Evolutionary conservation across 768 basidiomycete species (phyloP).

Genomic region (Gloeostereum incarnatum): DNA sequence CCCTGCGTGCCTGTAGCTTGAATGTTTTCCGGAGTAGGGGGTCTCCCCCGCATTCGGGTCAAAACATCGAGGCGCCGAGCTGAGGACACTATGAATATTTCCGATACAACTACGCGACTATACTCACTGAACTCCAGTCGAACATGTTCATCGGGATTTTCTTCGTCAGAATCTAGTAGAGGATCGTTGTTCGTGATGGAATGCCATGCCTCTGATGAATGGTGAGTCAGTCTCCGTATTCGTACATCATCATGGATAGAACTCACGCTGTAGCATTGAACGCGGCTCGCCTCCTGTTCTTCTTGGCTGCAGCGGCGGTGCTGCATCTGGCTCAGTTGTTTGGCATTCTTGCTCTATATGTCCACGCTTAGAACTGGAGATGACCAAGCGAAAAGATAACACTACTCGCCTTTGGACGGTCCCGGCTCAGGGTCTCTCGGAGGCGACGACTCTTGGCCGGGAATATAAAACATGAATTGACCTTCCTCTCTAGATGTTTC

Average conservation of each 20-base stretch:
- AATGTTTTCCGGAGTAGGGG: constrained; percentile 33
- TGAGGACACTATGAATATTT: constrained; percentile 12
- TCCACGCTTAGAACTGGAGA: too few relatives aligned
- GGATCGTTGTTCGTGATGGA: constrained; percentile 54
- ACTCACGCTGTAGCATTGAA: constrained; percentile 39
- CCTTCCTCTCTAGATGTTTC: constrained; percentile 33
- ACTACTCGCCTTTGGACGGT: background rate
- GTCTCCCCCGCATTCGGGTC: constrained; percentile 38
- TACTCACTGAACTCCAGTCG: constrained; percentile 58
- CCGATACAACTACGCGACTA: constrained; percentile 2
- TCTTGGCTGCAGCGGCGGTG: too few relatives aligned
- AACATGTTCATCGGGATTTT: constrained; percentile 52
- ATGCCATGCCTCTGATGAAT: constrained; percentile 62
- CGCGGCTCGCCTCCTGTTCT: too few relatives aligned
- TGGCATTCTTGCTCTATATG: too few relatives aligned
- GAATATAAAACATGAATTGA: constrained; percentile 42
- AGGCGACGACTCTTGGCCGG: constrained; percentile 23
- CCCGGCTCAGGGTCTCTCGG: constrained; percentile 10
- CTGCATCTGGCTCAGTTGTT: too few relatives aligned
- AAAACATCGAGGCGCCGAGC: constrained; percentile 46
- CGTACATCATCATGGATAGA: constrained; percentile 1
- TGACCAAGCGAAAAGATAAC: background rate
- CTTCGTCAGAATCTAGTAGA: constrained; percentile 66
- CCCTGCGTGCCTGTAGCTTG: background rate
- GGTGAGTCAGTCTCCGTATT: constrained; percentile 7